A percentile compares a stretch with the other conserved stretches of the same genome.
Conservation (phyloP, 2,329 filamentous ascomycete species). For the Capronia coronata region DNA sequence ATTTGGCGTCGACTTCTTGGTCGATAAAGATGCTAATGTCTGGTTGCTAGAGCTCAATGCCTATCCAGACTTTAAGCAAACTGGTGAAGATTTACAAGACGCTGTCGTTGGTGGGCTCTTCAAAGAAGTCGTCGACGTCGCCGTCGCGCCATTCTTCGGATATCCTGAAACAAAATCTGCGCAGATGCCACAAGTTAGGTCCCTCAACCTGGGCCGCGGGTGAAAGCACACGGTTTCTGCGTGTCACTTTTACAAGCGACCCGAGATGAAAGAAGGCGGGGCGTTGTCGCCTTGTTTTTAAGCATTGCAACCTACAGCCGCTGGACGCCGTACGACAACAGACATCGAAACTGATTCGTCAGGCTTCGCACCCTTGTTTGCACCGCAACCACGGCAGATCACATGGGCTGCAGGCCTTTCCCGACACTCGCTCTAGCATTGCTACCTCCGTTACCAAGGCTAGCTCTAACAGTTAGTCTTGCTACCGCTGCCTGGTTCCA, state of each 20-base stretch:
- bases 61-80: slow-evolving; percentile 93
- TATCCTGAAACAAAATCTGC: slow-evolving; percentile 13
- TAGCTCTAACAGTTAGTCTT: too few relatives aligned
- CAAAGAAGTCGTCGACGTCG: slow-evolving; percentile 61
- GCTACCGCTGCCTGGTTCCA: too few relatives aligned
- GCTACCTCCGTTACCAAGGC: too few relatives aligned
- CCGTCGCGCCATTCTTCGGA: slow-evolving; percentile 63
- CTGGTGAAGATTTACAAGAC: slow-evolving; percentile 64
- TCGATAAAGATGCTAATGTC: slow-evolving; percentile 57
- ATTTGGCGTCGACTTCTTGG: slow-evolving; percentile 84
- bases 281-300: too few relatives aligned
- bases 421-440: too few relatives aligned
- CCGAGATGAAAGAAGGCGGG: too few relatives aligned
- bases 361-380: too few relatives aligned
- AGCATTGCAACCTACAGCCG: neutral
- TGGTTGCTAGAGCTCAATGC: slow-evolving; percentile 91
- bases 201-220: slow-evolving; percentile 42
- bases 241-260: neutral
- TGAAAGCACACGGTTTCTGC: slow-evolving; percentile 13
- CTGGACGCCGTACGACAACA: too few relatives aligned
- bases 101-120: slow-evolving; percentile 69
- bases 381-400: too few relatives aligned
- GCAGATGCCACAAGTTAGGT: slow-evolving; percentile 35
- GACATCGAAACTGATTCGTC: too few relatives aligned
- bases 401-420: too few relatives aligned